Conservation (phyloP, 306 rosid species). For the Inga leiocalycina region DNA sequence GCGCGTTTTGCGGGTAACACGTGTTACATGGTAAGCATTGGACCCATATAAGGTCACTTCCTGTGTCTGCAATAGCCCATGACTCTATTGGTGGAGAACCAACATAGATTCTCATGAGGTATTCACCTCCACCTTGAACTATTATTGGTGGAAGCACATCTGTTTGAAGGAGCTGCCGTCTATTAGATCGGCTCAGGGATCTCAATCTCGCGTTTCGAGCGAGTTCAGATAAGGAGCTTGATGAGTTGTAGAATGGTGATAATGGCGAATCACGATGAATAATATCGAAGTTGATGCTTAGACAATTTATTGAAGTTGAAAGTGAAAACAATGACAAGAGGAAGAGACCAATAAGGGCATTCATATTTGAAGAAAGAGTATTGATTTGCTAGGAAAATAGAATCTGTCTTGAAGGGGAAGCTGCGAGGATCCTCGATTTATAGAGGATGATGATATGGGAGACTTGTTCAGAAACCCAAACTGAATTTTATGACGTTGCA, state of each 20-base stretch:
- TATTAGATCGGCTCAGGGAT: background rate
- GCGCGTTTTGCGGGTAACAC: background rate
- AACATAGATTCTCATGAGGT: slow-evolving; percentile 16
- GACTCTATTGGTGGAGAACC: slow-evolving; percentile 2
- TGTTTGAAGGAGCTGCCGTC: background rate
- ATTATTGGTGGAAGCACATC: background rate
- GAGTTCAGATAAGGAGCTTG: background rate
- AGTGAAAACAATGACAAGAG: background rate
- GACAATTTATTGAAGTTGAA: background rate
- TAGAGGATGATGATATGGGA: background rate
- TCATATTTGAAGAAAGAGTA: background rate
- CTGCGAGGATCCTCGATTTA: background rate
- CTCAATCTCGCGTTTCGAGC: background rate
- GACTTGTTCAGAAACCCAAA: no score
- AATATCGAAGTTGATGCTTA: background rate
- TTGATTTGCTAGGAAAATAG: background rate
- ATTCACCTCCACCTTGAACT: background rate
- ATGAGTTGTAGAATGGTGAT: background rate
- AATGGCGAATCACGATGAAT: slow-evolving; percentile 7
- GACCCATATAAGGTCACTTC: slow-evolving; percentile 24
- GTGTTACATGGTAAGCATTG: slow-evolving; percentile 8
- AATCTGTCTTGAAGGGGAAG: no score
- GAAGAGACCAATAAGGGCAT: background rate
- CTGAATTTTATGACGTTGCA: no score
- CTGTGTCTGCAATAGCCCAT: slow-evolving; percentile 20